Evolutionary conservation across 2,329 filamentous ascomycete genomes (phyloP).

Genomic region (Beauveria caledonica): DNA sequence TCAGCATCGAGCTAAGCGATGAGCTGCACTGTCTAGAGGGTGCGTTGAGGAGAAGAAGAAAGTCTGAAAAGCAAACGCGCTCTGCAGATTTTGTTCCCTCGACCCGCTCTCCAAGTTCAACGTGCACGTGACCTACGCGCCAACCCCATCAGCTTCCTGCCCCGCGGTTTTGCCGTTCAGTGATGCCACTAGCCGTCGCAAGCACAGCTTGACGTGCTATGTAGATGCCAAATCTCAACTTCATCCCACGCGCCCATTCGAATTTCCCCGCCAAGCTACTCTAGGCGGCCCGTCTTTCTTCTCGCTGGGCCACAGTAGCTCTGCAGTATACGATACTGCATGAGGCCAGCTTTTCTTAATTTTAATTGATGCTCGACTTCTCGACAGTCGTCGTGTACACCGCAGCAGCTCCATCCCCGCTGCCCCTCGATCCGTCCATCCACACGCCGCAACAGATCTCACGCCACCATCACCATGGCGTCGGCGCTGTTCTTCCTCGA

Average conservation of each 20-base stretch:
- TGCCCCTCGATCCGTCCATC: slow-evolving; percentile 19
- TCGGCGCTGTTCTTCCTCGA: slow-evolving; percentile 98
- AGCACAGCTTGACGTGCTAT: neutral
- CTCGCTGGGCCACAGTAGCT: slow-evolving; percentile 10
- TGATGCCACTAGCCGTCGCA: slow-evolving; percentile 5
- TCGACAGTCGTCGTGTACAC: slow-evolving; percentile 13
- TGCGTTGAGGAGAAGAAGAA: slow-evolving; percentile 47
- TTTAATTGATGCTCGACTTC: neutral
- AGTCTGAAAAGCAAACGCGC: slow-evolving; percentile 15
- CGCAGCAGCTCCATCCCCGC: slow-evolving; percentile 16
- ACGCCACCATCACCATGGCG: slow-evolving; percentile 58
- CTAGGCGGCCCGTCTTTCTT: slow-evolving; percentile 16
- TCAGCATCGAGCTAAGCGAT: slow-evolving; percentile 51
- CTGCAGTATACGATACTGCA: neutral
- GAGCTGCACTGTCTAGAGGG: slow-evolving; percentile 82
- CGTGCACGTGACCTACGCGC: slow-evolving; percentile 4
- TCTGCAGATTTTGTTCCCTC: slow-evolving; percentile 1
- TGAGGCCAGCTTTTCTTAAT: neutral
- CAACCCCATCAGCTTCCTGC: neutral
- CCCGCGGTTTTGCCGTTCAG: slow-evolving; percentile 15
- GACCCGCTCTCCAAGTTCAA: neutral
- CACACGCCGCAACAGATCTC: neutral
- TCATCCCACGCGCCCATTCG: slow-evolving; percentile 3
- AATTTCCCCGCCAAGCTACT: slow-evolving; percentile 9
- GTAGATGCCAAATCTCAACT: slow-evolving; percentile 10